A percentile compares a stretch with the other conserved stretches of the same genome.
Conservation (phyloP, 1,139 yeast species). For the Kazachstania sp. region DNA sequence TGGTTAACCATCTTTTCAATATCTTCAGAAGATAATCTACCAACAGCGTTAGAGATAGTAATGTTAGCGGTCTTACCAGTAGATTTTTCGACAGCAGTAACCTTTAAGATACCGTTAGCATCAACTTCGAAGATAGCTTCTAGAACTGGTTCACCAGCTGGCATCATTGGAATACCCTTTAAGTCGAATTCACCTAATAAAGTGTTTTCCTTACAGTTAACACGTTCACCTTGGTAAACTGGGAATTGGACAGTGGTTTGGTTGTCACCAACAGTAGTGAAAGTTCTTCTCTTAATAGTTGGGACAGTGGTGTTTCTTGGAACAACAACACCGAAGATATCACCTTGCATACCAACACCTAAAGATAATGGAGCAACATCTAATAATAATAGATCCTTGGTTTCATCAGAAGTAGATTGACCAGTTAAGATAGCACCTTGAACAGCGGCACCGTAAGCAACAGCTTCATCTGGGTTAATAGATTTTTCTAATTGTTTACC, state of each 20-base stretch:
- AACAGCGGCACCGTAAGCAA: conserved; percentile 95
- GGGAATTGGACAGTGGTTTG: conserved; percentile 99
- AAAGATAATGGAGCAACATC: conserved; percentile 98
- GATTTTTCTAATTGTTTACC: conserved; percentile 96
- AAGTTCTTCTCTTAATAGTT: conserved; percentile 98
- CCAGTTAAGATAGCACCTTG: conserved; percentile 99
- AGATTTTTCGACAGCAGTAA: conserved; percentile 97
- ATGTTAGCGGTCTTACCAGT: conserved; percentile 99
- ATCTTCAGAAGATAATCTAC: conserved; percentile 96
- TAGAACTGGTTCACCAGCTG: conserved; percentile 99
- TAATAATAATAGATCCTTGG: conserved; percentile 93
- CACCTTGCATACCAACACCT: conserved; percentile 99
- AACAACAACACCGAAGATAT: conserved; percentile 96
- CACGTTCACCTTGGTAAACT: conserved; percentile 99
- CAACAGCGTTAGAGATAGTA: conserved; percentile 98
- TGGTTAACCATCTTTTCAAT: conserved; percentile 95
- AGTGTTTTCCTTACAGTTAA: conserved; percentile 98
- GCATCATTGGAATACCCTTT: conserved; percentile 98
- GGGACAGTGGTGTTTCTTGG: conserved; percentile 99
- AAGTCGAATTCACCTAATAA: conserved; percentile 99
- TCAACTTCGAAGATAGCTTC: conserved; percentile 99
- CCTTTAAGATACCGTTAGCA: conserved; percentile 99
- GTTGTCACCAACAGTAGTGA: conserved; percentile 99
- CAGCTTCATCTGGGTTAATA: conserved; percentile 98
- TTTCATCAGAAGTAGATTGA: conserved; percentile 93